Evolutionary conservation across 2,329 filamentous ascomycete species (phyloP).

Genomic region (Rhexocercosporidium sp.): DNA sequence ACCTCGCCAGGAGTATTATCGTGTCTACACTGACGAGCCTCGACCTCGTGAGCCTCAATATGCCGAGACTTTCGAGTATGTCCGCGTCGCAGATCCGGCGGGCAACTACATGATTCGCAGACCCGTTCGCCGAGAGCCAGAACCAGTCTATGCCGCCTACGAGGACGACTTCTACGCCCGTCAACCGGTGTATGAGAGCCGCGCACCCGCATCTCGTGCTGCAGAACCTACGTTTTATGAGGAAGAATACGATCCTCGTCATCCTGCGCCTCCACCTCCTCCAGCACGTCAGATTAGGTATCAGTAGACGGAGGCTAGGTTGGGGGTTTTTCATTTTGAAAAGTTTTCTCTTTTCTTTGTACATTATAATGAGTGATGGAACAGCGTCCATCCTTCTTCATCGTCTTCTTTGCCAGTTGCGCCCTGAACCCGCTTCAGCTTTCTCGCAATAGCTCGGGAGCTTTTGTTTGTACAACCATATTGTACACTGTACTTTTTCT

Average conservation of each 20-base stretch:
- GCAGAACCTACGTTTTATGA: slow-evolving; percentile 40
- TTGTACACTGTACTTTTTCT: neutral
- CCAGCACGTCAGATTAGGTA: slow-evolving; percentile 36
- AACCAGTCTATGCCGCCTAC: slow-evolving; percentile 40
- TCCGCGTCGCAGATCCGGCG: slow-evolving; percentile 51
- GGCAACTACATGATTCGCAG: slow-evolving; percentile 54
- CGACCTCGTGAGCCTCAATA: slow-evolving; percentile 40
- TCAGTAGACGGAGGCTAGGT: slow-evolving; percentile 29
- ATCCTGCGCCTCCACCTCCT: slow-evolving; percentile 43
- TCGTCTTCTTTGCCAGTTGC: neutral
- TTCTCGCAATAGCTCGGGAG: neutral
- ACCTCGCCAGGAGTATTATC: slow-evolving; percentile 44
- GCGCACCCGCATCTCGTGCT: slow-evolving; percentile 23
- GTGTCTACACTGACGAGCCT: slow-evolving; percentile 42
- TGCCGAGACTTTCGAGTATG: slow-evolving; percentile 49
- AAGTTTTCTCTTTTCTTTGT: slow-evolving; percentile 21
- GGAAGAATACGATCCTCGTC: slow-evolving; percentile 53
- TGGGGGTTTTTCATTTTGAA: slow-evolving; percentile 21
- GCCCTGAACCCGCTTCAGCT: neutral
- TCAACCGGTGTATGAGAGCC: slow-evolving; percentile 38
- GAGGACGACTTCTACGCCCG: slow-evolving; percentile 37
- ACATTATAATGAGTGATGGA: neutral
- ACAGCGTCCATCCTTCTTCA: neutral
- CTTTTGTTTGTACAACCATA: neutral
- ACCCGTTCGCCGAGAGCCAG: slow-evolving; percentile 45